Evolutionary conservation across 495 filamentous ascomycete species (phyloP), one percentile per base, ranked within the genome.

Genomic region (Talaromyces liani): DNA sequence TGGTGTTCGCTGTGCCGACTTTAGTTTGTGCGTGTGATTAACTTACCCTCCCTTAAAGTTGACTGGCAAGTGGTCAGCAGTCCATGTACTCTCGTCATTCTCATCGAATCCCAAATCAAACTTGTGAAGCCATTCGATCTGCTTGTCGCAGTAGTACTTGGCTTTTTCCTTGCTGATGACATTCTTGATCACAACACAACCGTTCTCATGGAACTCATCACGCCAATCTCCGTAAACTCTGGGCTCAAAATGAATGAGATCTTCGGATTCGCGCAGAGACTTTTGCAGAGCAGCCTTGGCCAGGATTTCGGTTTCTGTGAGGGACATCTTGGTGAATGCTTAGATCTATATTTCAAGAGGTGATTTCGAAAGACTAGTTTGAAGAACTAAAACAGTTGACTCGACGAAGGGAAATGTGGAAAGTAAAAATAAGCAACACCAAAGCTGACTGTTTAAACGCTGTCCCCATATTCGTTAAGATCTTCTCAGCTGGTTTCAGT

Each of bases 81-180:
- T 74, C 76, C 76, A 79, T 10, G 76, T 79, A 16, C 64, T 67
- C 22, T 71, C 67, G 49, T 77, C 70, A 14, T 75, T 72, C 27
- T 68, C 65, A 57, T 76, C 70, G 58, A 78, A 78, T 24, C 74
- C 75, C 10, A 72, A 67, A 5, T 70, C 69, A 36, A 79, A 79
- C 34, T 70, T 72, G 51, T 76, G 68, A 24, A 79, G 61, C 76
- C 76, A 79, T 58, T 75, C 66, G 29, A 75, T 68, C 59, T 71
- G 66, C 62, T 75, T 74, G 31, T 74, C 67, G 58, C 64, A 56
- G 61, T 73, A 75, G 58, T 76, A 73, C 53, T 72, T 61, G 5
- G 74, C 69, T 1, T 66, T 63, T 60, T 73, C 70, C 1, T 65
- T 66, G 16, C 61, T 58, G 34, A 74, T 71, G 33, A 69, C 70